These are phyloP conservation scores for Panus rudis DNA, from an alignment of 768 basidiomycete genomes.

Conservation along the genomic window DNA sequence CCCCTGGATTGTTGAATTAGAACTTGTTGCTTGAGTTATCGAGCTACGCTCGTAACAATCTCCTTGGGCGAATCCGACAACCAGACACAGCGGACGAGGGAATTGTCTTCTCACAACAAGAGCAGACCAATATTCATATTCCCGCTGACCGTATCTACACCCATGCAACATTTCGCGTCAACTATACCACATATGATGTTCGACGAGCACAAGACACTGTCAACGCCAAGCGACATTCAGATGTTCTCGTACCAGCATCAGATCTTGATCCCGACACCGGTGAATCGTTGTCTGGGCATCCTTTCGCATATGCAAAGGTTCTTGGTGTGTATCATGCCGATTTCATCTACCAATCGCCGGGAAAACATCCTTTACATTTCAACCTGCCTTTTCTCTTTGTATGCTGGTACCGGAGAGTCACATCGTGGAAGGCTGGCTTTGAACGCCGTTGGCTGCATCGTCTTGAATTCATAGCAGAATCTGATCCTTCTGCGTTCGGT, in stretches of 20 bases:
- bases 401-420: constrained; percentile 11
- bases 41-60: too few species aligned
- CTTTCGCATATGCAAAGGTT: constrained; percentile 27
- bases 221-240: constrained; percentile 28
- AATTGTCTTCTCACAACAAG: too few species aligned
- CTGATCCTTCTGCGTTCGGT: constrained; percentile 19
- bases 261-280: constrained; percentile 3
- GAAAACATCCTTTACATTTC: neutral
- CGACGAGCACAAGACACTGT: constrained; percentile 34
- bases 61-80: too few species aligned
- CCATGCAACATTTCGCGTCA: constrained; percentile 27
- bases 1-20: too few species aligned
- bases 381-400: constrained; percentile 3
- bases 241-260: constrained; percentile 23
- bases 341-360: constrained; percentile 11
- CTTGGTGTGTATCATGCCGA: constrained; percentile 23
- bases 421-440: neutral
- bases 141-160: constrained; percentile 22
- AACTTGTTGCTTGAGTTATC: too few species aligned
- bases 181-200: constrained; percentile 39
- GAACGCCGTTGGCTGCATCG: constrained; percentile 9
- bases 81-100: too few species aligned
- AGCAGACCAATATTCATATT: constrained; percentile 10
- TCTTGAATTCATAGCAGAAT: constrained; percentile 17
- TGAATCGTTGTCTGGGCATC: constrained; percentile 13